Evolutionary conservation across 179 eudicot species (phyloP).

Genomic region (Spergularia azorica): DNA sequence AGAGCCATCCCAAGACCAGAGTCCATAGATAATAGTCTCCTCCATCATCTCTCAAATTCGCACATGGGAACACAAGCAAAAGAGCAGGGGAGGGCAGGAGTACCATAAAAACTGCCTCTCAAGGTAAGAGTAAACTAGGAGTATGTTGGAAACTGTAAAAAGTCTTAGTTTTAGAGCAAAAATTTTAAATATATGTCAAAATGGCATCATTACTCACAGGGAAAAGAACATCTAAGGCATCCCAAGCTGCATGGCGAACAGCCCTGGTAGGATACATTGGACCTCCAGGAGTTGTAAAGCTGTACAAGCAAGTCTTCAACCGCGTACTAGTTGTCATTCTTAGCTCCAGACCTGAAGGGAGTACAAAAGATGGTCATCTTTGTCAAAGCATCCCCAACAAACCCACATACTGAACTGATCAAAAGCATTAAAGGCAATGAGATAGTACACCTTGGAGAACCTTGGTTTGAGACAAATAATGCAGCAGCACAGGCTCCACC

Average conservation of each 20-base stretch:
- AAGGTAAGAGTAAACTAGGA: neutral
- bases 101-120: no score
- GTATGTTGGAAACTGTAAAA: neutral
- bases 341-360: slow-evolving; percentile 68
- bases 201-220: slow-evolving; percentile 60
- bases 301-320: slow-evolving; percentile 85
- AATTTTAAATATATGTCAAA: neutral
- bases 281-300: slow-evolving; percentile 98
- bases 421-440: slow-evolving; percentile 3
- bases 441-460: slow-evolving; percentile 60
- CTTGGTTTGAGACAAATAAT: slow-evolving; percentile 75
- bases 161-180: neutral
- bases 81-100: no score
- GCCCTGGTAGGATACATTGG: slow-evolving; percentile 97
- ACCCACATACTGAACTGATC: neutral
- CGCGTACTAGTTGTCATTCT: slow-evolving; percentile 91
- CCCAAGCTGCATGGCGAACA: slow-evolving; percentile 99
- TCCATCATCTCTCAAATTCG: no score
- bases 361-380: slow-evolving; percentile 15
- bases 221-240: slow-evolving; percentile 83
- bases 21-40: no score
- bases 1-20: no score
- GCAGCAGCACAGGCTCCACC: slow-evolving; percentile 94
- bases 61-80: neutral
- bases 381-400: neutral